A percentile compares a stretch with the other conserved stretches of the same genome.
phyloP scores from a whole-genome alignment of 352 stramenopile genomes.

The Stramenopiles sp. region DNA sequence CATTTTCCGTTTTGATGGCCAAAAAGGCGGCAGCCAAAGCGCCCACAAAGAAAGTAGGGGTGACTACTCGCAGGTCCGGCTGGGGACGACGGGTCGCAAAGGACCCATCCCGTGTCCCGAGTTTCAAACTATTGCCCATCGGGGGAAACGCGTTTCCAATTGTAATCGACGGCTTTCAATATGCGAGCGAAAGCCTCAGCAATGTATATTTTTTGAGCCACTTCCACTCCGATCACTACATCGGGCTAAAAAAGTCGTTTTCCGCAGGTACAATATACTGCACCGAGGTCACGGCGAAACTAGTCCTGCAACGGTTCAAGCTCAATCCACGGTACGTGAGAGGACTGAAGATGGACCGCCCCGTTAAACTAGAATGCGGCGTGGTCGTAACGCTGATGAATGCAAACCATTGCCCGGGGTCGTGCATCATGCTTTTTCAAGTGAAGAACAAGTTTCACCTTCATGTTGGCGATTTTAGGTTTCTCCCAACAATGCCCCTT shows the following conservation, averaged over 20 bases:
- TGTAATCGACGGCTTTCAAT: conserved; percentile 63
- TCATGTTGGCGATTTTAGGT: conserved; percentile 44
- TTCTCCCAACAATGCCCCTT: conserved; percentile 42
- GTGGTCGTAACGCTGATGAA: conserved; percentile 82
- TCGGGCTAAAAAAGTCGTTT: conserved; percentile 62
- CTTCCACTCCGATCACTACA: conserved; percentile 92
- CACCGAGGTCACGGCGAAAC: conserved; percentile 61
- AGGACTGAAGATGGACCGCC: conserved; percentile 38
- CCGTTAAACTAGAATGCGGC: conserved; percentile 31
- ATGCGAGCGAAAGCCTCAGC: conserved; percentile 41
- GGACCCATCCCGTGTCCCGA: too few species aligned
- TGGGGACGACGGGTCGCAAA: too few species aligned
- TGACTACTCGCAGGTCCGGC: too few species aligned
- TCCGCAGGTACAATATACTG: conserved; percentile 82
- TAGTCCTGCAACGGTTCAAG: conserved; percentile 70
- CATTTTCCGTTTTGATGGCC: too few species aligned
- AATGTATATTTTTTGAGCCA: conserved; percentile 86
- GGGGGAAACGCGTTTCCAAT: too few species aligned
- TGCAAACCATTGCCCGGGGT: conserved; percentile 87
- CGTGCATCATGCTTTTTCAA: conserved; percentile 81
- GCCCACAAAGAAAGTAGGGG: too few species aligned
- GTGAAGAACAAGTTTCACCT: conserved; percentile 42
- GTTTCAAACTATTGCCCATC: too few species aligned
- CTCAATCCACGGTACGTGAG: conserved; percentile 72
- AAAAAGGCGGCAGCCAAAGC: too few species aligned